phyloP scores from a whole-genome alignment of 2,329 filamentous ascomycete species.

The Colletotrichum spaethianum region DNA sequence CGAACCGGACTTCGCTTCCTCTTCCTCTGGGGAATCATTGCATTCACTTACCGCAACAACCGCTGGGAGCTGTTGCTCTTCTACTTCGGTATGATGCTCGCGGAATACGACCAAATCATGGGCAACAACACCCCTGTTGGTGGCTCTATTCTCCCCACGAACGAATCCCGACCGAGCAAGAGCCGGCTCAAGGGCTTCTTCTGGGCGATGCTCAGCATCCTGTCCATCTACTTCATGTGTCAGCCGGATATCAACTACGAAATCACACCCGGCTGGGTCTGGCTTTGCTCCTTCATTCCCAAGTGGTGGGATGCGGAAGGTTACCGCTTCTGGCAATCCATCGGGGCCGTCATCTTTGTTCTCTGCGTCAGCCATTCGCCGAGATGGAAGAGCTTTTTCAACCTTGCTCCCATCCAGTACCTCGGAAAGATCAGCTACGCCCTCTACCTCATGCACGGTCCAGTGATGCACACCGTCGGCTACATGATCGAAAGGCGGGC shows the following conservation, averaged over 20 bases:
- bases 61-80: constrained; percentile 69
- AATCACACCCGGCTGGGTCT: constrained; percentile 66
- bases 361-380: constrained; percentile 62
- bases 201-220: constrained; percentile 60
- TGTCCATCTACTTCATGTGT: constrained; percentile 67
- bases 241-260: constrained; percentile 58
- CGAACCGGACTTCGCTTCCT: constrained; percentile 58
- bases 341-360: constrained; percentile 68
- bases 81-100: constrained; percentile 65
- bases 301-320: constrained; percentile 62
- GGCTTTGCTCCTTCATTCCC: constrained; percentile 63
- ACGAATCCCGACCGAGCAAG: constrained; percentile 42
- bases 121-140: constrained; percentile 51
- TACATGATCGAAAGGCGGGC: constrained; percentile 66
- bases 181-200: constrained; percentile 25
- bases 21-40: constrained; percentile 57
- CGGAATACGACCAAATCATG: constrained; percentile 67
- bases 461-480: constrained; percentile 66
- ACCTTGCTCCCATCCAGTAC: constrained; percentile 66
- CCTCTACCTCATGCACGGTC: constrained; percentile 73
- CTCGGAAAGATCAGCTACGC: constrained; percentile 73
- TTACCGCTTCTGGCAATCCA: constrained; percentile 71
- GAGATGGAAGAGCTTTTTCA: constrained; percentile 66
- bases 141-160: constrained; percentile 43
- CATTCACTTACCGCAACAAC: constrained; percentile 62